A percentile compares a stretch with the other conserved stretches of the same genome.
These are phyloP conservation scores for Aristolochia contorta DNA, from an alignment of 164 flowering plant species.

Conservation along the genomic window DNA sequence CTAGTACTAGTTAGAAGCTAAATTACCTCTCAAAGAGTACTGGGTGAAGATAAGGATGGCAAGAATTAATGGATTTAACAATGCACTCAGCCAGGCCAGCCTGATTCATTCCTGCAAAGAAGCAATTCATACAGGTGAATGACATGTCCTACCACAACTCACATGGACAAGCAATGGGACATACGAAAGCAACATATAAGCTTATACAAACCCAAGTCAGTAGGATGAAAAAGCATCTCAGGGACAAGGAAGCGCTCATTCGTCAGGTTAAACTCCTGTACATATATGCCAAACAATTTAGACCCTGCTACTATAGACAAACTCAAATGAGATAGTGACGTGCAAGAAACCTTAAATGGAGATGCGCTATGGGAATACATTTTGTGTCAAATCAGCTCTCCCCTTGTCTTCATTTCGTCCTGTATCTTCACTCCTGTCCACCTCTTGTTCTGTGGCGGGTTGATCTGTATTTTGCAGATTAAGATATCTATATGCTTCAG, in stretches of 20 bases:
- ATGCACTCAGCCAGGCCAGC: conserved; percentile 99
- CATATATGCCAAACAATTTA: conserved; percentile 9
- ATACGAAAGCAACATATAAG: background rate
- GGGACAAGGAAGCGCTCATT: conserved; percentile 97
- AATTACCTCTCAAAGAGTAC: conserved; percentile 78
- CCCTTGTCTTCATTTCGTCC: conserved; percentile 42
- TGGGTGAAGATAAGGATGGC: conserved; percentile 91
- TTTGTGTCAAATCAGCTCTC: conserved; percentile 62
- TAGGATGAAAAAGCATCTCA: conserved; percentile 93
- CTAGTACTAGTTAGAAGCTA: background rate
- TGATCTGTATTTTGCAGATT: conserved; percentile 22
- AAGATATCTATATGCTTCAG: conserved; percentile 57
- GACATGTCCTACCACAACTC: too few relatives aligned
- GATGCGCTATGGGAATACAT: conserved; percentile 25
- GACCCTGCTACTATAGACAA: too few relatives aligned
- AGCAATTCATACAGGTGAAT: too few relatives aligned
- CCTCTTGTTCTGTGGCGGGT: conserved; percentile 13
- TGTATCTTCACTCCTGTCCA: conserved; percentile 20
- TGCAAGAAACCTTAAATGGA: too few relatives aligned
- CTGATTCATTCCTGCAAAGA: conserved; percentile 75
- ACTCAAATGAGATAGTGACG: too few relatives aligned
- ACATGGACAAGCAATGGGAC: background rate
- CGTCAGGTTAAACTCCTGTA: conserved; percentile 87
- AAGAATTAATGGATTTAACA: conserved; percentile 75
- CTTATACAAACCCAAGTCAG: conserved; percentile 68